A percentile compares a stretch with the other conserved stretches of the same genome.
phyloP scores from a whole-genome alignment of 345 rosid species.

The Eutrema heterophyllum region DNA sequence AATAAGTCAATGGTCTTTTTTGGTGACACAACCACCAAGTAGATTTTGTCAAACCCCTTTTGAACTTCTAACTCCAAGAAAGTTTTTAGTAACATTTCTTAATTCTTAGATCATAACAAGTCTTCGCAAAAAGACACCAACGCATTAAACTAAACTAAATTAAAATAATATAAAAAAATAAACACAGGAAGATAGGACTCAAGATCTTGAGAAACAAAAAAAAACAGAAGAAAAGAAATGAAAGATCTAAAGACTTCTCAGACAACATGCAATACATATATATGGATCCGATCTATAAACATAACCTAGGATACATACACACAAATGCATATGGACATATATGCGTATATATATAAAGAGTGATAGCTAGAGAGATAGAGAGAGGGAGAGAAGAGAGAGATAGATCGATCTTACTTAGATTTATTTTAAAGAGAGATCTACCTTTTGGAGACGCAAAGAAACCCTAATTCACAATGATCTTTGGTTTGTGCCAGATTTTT shows the following conservation, averaged over 20 bases:
- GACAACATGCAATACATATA: constrained; percentile 20
- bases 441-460: constrained; percentile 16
- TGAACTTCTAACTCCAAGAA: constrained; percentile 22
- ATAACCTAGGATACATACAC: not conserved
- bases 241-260: constrained; percentile 15
- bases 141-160: not conserved
- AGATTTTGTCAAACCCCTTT: constrained; percentile 36
- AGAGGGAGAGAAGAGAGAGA: not conserved
- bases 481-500: not conserved
- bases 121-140: constrained; percentile 25
- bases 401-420: constrained; percentile 21
- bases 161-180: not conserved
- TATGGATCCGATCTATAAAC: constrained; percentile 10
- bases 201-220: constrained; percentile 9
- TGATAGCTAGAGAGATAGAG: not conserved
- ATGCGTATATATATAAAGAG: not conserved
- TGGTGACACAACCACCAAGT: constrained; percentile 27
- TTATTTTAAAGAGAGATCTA: constrained; percentile 15
- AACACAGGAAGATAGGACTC: not conserved
- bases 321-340: not conserved
- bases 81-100: constrained; percentile 23
- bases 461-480: constrained; percentile 27
- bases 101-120: constrained; percentile 18
- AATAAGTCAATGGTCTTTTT: constrained; percentile 30
- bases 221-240: not conserved